phyloP scores from a whole-genome alignment of 371 early-diverging fungal genomes.

The Mortierella sp. region DNA sequence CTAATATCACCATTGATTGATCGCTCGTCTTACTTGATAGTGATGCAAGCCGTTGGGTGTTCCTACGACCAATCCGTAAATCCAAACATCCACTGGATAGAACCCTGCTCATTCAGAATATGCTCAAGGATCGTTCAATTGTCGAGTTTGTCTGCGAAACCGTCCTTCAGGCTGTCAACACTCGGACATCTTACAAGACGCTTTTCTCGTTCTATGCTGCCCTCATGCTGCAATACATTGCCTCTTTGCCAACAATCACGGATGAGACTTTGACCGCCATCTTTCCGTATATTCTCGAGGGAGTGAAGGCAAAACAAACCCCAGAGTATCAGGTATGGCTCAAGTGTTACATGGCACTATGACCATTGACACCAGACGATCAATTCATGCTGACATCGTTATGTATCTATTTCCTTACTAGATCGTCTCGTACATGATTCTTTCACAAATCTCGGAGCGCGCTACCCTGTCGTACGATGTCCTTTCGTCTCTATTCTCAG shows the following conservation, averaged over 20 bases:
- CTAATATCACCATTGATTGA: neutral
- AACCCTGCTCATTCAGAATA: conserved; percentile 66
- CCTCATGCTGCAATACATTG: conserved; percentile 69
- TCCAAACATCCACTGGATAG: conserved; percentile 71
- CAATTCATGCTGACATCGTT: neutral
- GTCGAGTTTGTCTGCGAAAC: conserved; percentile 76
- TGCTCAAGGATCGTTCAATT: conserved; percentile 67
- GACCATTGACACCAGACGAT: neutral
- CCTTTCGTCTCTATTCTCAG: conserved; percentile 57
- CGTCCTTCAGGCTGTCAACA: conserved; percentile 54
- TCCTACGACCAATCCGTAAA: conserved; percentile 70
- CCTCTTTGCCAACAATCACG: conserved; percentile 58
- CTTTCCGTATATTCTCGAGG: conserved; percentile 69
- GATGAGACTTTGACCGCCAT: conserved; percentile 62
- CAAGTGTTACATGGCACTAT: neutral
- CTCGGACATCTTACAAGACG: conserved; percentile 61
- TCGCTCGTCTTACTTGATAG: conserved; percentile 29
- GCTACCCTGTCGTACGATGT: conserved; percentile 61
- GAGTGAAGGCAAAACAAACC: conserved; percentile 56
- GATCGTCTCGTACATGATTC: conserved; percentile 74
- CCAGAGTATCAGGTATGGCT: conserved; percentile 61
- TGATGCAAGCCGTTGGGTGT: conserved; percentile 73
- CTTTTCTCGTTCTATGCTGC: conserved; percentile 77
- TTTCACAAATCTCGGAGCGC: conserved; percentile 71
- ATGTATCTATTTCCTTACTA: neutral